phyloP scores from a whole-genome alignment of 2,329 filamentous ascomycete genomes.

The Aspergillus chevalieri region DNA sequence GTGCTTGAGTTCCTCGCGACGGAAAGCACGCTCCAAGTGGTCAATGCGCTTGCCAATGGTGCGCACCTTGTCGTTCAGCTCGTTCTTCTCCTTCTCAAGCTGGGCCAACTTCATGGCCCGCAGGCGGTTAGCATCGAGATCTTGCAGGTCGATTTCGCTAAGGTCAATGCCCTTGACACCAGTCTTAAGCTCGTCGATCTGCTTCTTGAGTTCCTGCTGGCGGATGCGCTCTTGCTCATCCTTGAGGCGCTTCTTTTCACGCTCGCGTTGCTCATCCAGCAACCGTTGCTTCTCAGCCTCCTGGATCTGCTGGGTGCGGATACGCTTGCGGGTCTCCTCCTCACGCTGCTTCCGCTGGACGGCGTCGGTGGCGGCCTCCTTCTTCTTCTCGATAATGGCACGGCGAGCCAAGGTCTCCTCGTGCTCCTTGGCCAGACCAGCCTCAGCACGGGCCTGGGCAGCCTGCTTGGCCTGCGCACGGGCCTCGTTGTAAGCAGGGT shows the following conservation, averaged over 20 bases:
- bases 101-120: conserved; percentile 92
- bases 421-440: conserved; percentile 88
- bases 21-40: conserved; percentile 92
- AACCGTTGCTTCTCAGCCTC: conserved; percentile 86
- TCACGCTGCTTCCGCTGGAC: conserved; percentile 87
- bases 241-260: conserved; percentile 77
- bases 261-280: conserved; percentile 85
- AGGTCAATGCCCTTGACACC: conserved; percentile 75
- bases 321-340: conserved; percentile 78
- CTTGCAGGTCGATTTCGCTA: conserved; percentile 66
- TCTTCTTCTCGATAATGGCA: conserved; percentile 90
- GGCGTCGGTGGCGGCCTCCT: conserved; percentile 86
- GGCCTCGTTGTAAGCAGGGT: conserved; percentile 78
- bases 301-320: conserved; percentile 79
- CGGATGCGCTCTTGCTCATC: conserved; percentile 85
- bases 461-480: conserved; percentile 72
- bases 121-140: conserved; percentile 81
- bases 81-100: conserved; percentile 96
- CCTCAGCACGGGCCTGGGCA: conserved; percentile 73
- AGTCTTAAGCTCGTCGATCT: conserved; percentile 84
- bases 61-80: conserved; percentile 82
- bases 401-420: conserved; percentile 77
- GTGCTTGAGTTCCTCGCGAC: conserved; percentile 92
- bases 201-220: conserved; percentile 88
- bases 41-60: conserved; percentile 94